Evolutionary conservation across 352 stramenopile species (phyloP).

Genomic region (Thalassiosira pacifica): DNA sequence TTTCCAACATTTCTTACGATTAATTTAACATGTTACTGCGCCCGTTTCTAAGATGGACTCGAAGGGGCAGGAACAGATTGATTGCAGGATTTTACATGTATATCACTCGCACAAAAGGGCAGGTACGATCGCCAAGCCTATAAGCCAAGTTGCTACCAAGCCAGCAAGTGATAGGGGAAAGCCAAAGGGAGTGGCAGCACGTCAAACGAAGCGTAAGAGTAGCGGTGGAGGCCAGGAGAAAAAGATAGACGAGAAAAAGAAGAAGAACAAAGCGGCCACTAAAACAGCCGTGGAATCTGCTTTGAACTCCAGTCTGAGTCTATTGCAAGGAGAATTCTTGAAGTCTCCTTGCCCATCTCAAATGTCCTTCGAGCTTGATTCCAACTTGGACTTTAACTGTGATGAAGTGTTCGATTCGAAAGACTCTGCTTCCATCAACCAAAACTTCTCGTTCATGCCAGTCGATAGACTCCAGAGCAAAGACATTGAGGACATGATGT

Average conservation of each 20-base stretch:
- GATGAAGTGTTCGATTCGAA: conserved; percentile 17
- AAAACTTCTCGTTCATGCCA: conserved; percentile 21
- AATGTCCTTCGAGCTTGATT: conserved; percentile 15
- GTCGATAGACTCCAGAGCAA: conserved; percentile 18
- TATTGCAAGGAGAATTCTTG: conserved; percentile 3
- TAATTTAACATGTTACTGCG: background rate
- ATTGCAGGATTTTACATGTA: conserved; percentile 79
- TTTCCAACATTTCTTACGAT: background rate
- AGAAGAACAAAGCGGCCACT: background rate
- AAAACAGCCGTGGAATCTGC: background rate
- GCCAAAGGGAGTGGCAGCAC: background rate
- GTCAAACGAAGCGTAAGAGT: conserved; percentile 19
- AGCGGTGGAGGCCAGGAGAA: background rate
- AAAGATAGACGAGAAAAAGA: background rate
- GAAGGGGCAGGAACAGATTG: conserved; percentile 64
- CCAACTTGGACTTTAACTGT: conserved; percentile 24
- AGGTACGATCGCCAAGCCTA: background rate
- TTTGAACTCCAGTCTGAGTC: background rate
- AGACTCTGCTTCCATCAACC: background rate
- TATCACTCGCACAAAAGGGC: conserved; percentile 73
- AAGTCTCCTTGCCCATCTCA: conserved; percentile 15
- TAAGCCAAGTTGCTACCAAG: background rate
- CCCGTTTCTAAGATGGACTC: conserved; percentile 26
- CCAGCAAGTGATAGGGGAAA: background rate
- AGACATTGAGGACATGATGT: conserved; percentile 17